A percentile compares a stretch with the other conserved stretches of the same genome.
These are phyloP conservation scores for Daldinia vernicosa DNA, from an alignment of 495 filamentous ascomycete genomes.

Conservation along the genomic window DNA sequence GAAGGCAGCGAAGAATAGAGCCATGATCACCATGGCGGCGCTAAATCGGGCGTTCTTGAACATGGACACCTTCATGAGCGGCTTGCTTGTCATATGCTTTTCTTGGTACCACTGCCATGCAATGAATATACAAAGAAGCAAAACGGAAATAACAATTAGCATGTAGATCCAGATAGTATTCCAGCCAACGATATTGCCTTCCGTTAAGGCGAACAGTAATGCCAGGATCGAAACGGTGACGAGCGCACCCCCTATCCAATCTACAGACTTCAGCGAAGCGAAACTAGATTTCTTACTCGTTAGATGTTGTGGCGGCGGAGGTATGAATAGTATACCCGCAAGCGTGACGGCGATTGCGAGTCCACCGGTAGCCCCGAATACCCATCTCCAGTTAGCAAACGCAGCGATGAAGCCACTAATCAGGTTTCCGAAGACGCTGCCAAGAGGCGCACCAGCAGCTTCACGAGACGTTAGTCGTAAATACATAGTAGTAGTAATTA, in stretches of 20 bases:
- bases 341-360: conserved; percentile 67
- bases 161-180: conserved; percentile 69
- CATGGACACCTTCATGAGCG: conserved; percentile 67
- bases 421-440: conserved; percentile 65
- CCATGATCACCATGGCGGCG: conserved; percentile 67
- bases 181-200: conserved; percentile 75
- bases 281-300: conserved; percentile 39
- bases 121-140: conserved; percentile 67
- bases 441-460: conserved; percentile 67
- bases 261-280: conserved; percentile 58
- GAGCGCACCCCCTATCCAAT: conserved; percentile 71
- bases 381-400: conserved; percentile 68
- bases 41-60: conserved; percentile 63
- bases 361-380: conserved; percentile 72
- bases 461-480: background rate
- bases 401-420: conserved; percentile 62
- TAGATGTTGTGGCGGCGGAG: conserved; percentile 59
- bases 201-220: conserved; percentile 69
- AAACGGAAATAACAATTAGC: conserved; percentile 68
- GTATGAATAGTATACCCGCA: conserved; percentile 71
- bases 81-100: conserved; percentile 50
- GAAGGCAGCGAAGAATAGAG: conserved; percentile 67
- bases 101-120: conserved; percentile 72
- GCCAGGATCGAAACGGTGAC: conserved; percentile 69
- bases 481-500: background rate